Evolutionary conservation across 106 monocot species (phyloP), one percentile per base, ranked within the genome.

Genomic region (Dactylorhiza incarnata): DNA sequence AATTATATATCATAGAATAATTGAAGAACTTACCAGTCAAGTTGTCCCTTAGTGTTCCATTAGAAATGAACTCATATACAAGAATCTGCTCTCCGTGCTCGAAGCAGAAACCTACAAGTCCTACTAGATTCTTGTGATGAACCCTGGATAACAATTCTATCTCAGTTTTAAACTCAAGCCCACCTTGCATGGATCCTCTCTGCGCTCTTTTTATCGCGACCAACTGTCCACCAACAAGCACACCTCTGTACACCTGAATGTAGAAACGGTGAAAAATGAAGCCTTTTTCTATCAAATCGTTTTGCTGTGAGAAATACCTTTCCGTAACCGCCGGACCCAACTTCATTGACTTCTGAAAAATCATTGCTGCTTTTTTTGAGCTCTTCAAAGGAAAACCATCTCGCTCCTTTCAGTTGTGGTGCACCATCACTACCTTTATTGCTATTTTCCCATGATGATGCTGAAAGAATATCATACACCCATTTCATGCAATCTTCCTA

Each of bases 101-200:
- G 72, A 82, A 91, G 51, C 91, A 94, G 78, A 94, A 94, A 9
- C 94, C 94, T 1, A 91, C 86, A 15, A 94, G 87, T 20, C 77
- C 82, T 20, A 94, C 91, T 54, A 94, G 83, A 68, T 94, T 94
- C 51, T 85, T 91, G 82, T 86, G 89, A 82, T 89, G 89, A 48
- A 89, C 91, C 53, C 91, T 83, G 0, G 94, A 89, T 49, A 94
- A 82, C 72, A 94, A 52, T 75, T 95, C 94, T 13, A 95, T 89
- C 78, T 95, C 94, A 1, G 87, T 91, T 80, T 95, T 95, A 83
- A 95, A 95, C 74, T 95, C 94, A 23, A 84, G 79, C 0, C 84
- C 89, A 29, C 94, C 95, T 77, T 95, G 95, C 79, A 49, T 87
- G 16, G 95, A 95, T 73, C 89, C 95, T 45, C 81, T 66, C 10